Evolutionary conservation across 371 early-diverging fungal species (phyloP).

Genomic region (Mortierella sp.): DNA sequence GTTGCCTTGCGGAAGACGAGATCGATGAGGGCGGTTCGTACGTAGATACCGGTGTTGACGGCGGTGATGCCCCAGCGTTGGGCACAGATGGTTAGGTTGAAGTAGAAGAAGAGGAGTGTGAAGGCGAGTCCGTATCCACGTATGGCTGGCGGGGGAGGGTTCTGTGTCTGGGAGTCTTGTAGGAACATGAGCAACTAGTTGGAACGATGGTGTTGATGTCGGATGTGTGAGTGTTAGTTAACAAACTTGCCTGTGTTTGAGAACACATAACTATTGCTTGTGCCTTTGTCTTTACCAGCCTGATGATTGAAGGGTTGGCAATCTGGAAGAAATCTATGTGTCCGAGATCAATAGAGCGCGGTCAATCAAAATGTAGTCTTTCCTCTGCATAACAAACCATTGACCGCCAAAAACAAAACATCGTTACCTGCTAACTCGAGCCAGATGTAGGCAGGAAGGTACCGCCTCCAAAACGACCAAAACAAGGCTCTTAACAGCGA

Average conservation of each 20-base stretch:
- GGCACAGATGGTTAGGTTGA: constrained; percentile 10
- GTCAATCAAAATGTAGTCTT: not conserved
- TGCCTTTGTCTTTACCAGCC: not conserved
- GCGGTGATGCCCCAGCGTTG: constrained; percentile 34
- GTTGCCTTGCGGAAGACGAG: constrained; percentile 68
- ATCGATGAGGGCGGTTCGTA: constrained; percentile 65
- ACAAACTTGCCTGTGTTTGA: not conserved
- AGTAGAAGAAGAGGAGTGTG: constrained; percentile 21
- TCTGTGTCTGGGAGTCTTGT: constrained; percentile 17
- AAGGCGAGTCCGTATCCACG: constrained; percentile 29
- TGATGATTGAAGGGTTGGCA: not conserved
- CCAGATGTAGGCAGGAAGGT: constrained; percentile 22
- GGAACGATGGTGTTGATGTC: not conserved
- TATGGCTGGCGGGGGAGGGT: constrained; percentile 17
- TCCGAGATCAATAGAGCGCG: not conserved
- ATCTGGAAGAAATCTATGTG: constrained; percentile 21
- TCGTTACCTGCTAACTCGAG: constrained; percentile 29
- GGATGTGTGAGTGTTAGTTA: too few relatives aligned
- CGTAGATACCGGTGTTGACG: constrained; percentile 54
- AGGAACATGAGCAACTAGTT: constrained; percentile 21
- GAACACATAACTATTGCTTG: not conserved
- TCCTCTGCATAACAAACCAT: too few relatives aligned
- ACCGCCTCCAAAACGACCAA: constrained; percentile 15
- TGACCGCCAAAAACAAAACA: not conserved
- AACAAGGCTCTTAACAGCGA: constrained; percentile 34